Evolutionary conservation across 2,329 filamentous ascomycete species (phyloP).

Genomic region (Aspergillus uvarum): DNA sequence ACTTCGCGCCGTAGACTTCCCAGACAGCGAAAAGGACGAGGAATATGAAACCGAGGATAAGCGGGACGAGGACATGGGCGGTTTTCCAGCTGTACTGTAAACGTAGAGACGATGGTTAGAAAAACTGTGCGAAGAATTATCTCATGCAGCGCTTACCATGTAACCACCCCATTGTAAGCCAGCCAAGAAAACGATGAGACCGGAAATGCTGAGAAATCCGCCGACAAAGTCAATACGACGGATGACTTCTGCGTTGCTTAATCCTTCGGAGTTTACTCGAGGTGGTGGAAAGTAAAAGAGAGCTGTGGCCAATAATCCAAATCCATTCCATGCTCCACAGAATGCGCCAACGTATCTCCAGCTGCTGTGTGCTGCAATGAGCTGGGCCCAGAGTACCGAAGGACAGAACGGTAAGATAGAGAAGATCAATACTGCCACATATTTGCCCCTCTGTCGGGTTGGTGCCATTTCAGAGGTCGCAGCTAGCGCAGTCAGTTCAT

Average conservation of each 20-base stretch:
- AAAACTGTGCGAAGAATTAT: neutral
- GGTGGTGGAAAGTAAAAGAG: constrained; percentile 50
- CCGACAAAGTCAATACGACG: constrained; percentile 53
- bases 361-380: constrained; percentile 48
- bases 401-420: constrained; percentile 64
- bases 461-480: constrained; percentile 68
- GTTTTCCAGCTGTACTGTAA: constrained; percentile 45
- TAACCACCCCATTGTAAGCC: constrained; percentile 55
- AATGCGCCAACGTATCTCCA: constrained; percentile 49
- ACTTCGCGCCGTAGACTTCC: constrained; percentile 48
- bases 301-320: constrained; percentile 44
- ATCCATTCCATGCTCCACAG: constrained; percentile 43
- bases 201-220: constrained; percentile 49
- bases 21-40: constrained; percentile 48
- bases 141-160: constrained; percentile 31
- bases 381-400: constrained; percentile 61
- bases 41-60: constrained; percentile 46
- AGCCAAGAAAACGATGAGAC: constrained; percentile 50
- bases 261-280: constrained; percentile 41
- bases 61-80: constrained; percentile 48
- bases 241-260: constrained; percentile 43
- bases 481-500: constrained; percentile 67
- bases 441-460: constrained; percentile 62
- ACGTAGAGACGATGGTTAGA: neutral
- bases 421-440: constrained; percentile 60